These are phyloP conservation scores for Insectozyma bohioensis DNA, from an alignment of 1,139 yeast genomes.

Conservation along the genomic window DNA sequence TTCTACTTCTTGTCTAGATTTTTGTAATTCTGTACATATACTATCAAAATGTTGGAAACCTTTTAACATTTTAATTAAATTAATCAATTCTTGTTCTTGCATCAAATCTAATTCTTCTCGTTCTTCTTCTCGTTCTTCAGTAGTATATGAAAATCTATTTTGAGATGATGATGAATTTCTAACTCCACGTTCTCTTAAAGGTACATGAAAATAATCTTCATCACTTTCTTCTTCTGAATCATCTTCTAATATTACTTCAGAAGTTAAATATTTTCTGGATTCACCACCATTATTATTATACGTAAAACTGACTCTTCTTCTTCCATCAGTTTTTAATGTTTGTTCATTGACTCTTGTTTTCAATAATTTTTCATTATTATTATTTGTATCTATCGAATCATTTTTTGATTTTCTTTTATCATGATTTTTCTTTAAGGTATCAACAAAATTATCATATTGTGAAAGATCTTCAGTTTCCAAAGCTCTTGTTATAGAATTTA, in stretches of 20 bases:
- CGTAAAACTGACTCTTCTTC: constrained; percentile 37
- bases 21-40: constrained; percentile 67
- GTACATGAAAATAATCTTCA: constrained; percentile 10
- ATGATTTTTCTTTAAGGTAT: constrained; percentile 16
- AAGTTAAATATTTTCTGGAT: constrained; percentile 8
- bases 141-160: constrained; percentile 8
- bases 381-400: constrained; percentile 3
- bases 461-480: constrained; percentile 31
- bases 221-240: constrained; percentile 23
- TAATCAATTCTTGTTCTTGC: constrained; percentile 29
- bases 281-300: constrained; percentile 15
- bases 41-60: constrained; percentile 68
- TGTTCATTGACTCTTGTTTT: constrained; percentile 31
- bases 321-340: constrained; percentile 23
- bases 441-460: constrained; percentile 30
- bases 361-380: constrained; percentile 18
- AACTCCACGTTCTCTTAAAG: constrained; percentile 7
- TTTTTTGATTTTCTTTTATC: constrained; percentile 7
- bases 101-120: constrained; percentile 9
- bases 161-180: constrained; percentile 12
- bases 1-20: constrained; percentile 57
- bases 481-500: constrained; percentile 36
- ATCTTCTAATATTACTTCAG: constrained; percentile 14
- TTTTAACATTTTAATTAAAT: constrained; percentile 47
- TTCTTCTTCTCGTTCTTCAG: constrained; percentile 10